Evolutionary conservation across 768 basidiomycete genomes (phyloP).

Genomic region (Trichaptum fuscoviolaceum): DNA sequence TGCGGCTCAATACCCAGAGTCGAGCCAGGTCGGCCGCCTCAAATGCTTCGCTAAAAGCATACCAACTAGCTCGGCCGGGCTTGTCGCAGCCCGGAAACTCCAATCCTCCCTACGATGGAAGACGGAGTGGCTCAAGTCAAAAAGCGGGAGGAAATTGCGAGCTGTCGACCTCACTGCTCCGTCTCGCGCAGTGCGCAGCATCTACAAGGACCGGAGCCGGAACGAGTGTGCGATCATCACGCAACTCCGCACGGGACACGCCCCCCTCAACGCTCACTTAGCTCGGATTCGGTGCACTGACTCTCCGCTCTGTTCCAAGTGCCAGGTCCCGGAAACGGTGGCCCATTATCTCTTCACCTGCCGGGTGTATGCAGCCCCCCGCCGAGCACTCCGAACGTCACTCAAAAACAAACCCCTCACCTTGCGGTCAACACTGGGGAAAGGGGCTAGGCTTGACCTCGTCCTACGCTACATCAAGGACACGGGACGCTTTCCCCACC

Average conservation of each 20-base stretch:
- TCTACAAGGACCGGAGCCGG: too few relatives aligned
- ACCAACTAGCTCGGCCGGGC: conserved; percentile 10
- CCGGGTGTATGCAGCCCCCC: not conserved
- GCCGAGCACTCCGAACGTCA: too few relatives aligned
- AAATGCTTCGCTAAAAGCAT: not conserved
- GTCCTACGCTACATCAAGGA: too few relatives aligned
- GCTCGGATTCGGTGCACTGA: conserved; percentile 22
- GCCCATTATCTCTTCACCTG: conserved; percentile 27
- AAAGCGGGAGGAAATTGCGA: not conserved
- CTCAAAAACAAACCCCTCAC: too few relatives aligned
- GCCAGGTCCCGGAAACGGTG: conserved; percentile 24
- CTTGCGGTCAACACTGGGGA: too few relatives aligned
- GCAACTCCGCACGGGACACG: too few relatives aligned
- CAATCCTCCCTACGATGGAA: not conserved
- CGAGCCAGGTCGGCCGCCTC: not conserved
- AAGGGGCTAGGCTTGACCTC: too few relatives aligned
- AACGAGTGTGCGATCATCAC: too few relatives aligned
- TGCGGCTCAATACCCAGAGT: not conserved
- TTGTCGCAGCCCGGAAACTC: not conserved
- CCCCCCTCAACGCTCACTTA: conserved; percentile 26
- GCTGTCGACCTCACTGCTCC: not conserved
- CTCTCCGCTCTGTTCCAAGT: conserved; percentile 25
- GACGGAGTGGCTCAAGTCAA: conserved; percentile 6
- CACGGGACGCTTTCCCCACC: too few relatives aligned
- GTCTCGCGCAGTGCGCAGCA: not conserved